Conservation (phyloP, 2,329 filamentous ascomycete species). For the Sporothrix inflata region DNA sequence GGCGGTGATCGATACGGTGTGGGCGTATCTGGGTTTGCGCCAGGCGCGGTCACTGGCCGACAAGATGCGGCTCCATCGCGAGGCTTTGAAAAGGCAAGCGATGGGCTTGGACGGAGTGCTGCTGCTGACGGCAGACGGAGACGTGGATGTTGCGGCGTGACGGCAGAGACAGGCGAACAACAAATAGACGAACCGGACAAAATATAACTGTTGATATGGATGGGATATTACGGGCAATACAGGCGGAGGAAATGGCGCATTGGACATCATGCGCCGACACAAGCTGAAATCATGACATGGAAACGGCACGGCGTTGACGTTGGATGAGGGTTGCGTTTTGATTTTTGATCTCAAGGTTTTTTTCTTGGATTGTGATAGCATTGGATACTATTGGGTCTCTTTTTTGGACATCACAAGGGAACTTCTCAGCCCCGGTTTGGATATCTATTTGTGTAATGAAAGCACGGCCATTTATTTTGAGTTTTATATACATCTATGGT, state of each 20-base stretch:
- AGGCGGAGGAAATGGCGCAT: neutral
- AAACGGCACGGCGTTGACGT: neutral
- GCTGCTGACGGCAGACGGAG: neutral
- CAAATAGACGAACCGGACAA: neutral
- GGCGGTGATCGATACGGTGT: slow-evolving; percentile 52
- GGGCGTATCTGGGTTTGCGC: slow-evolving; percentile 56
- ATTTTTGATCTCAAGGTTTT: neutral
- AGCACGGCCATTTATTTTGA: slow-evolving; percentile 3
- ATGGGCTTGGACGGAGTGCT: neutral
- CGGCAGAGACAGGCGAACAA: neutral
- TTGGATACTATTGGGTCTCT: neutral
- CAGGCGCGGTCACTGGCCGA: slow-evolving; percentile 52
- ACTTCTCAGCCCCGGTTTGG: neutral
- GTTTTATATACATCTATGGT: slow-evolving; percentile 8
- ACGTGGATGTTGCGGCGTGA: neutral
- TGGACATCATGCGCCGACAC: neutral
- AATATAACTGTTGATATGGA: neutral
- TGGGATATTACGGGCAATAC: neutral
- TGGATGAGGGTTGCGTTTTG: neutral
- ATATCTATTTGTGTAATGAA: neutral
- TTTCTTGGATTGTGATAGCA: neutral
- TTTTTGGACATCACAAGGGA: neutral
- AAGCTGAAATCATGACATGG: neutral
- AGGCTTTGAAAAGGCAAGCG: slow-evolving; percentile 29
- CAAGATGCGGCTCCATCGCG: slow-evolving; percentile 36